Conservation (phyloP, 495 filamentous ascomycete genomes). For the Xylaria longipes region DNA sequence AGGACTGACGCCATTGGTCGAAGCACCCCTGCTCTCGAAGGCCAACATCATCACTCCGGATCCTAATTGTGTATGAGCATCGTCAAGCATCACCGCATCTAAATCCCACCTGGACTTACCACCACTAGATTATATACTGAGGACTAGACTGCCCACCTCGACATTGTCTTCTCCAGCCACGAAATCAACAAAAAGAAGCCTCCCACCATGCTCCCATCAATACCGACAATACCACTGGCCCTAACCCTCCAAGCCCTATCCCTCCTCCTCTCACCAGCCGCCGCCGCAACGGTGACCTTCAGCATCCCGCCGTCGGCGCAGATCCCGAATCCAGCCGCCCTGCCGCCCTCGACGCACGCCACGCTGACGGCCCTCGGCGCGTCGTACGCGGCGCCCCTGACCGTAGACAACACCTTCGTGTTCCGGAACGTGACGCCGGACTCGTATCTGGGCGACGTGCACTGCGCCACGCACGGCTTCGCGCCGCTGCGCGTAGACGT, state of each 20-base stretch:
- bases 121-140: neutral
- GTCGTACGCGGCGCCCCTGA: slow-evolving; percentile 63
- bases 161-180: neutral
- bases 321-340: slow-evolving; percentile 62
- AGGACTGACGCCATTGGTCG: slow-evolving; percentile 17
- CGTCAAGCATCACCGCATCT: neutral
- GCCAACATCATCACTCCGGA: neutral
- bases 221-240: slow-evolving; percentile 25
- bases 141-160: neutral
- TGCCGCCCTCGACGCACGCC: slow-evolving; percentile 74
- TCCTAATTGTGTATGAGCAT: neutral
- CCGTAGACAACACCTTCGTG: slow-evolving; percentile 68
- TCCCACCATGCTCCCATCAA: slow-evolving; percentile 7
- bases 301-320: slow-evolving; percentile 55
- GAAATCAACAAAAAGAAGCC: neutral
- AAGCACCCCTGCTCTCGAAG: neutral
- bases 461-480: slow-evolving; percentile 74
- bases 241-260: slow-evolving; percentile 30
- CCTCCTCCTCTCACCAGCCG: slow-evolving; percentile 19
- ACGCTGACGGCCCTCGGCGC: slow-evolving; percentile 64
- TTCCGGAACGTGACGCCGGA: slow-evolving; percentile 72
- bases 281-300: slow-evolving; percentile 37
- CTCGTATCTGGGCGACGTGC: slow-evolving; percentile 82
- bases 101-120: neutral
- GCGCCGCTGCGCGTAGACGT: slow-evolving; percentile 80